phyloP scores from a whole-genome alignment of 225 moss, liverwort and hornwort genomes.

The Polytrichum formosum region DNA sequence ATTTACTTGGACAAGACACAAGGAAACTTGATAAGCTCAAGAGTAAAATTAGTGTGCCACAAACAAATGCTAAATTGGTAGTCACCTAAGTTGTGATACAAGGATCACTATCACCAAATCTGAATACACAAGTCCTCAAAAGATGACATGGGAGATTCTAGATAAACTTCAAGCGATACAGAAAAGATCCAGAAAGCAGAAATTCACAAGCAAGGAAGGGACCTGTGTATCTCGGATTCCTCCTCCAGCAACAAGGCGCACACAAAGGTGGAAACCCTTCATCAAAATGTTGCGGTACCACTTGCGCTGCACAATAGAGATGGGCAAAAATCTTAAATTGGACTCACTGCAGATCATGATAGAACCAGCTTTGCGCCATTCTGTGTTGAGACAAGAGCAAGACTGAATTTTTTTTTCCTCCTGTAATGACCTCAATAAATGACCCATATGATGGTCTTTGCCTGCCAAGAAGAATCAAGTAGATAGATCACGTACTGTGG shows the following conservation, averaged over 20 bases:
- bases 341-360: too few species aligned
- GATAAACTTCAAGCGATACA: neutral
- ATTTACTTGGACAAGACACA: neutral
- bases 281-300: constrained; percentile 86
- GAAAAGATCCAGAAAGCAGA: neutral
- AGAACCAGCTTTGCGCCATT: too few species aligned
- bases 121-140: too few species aligned
- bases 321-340: constrained; percentile 13
- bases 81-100: too few species aligned
- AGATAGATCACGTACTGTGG: constrained; percentile 42
- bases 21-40: neutral
- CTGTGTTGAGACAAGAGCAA: too few species aligned
- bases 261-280: constrained; percentile 87
- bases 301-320: constrained; percentile 48
- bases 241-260: constrained; percentile 75
- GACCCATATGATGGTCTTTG: too few species aligned
- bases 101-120: too few species aligned
- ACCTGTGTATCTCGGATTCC: constrained; percentile 87
- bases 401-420: too few species aligned
- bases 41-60: too few species aligned
- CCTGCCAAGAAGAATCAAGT: neutral
- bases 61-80: too few species aligned
- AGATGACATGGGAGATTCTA: too few species aligned
- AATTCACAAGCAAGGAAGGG: constrained; percentile 7
- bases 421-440: too few species aligned